These are phyloP conservation scores for Vicia faba DNA, from an alignment of 306 rosid genomes.

Conservation along the genomic window DNA sequence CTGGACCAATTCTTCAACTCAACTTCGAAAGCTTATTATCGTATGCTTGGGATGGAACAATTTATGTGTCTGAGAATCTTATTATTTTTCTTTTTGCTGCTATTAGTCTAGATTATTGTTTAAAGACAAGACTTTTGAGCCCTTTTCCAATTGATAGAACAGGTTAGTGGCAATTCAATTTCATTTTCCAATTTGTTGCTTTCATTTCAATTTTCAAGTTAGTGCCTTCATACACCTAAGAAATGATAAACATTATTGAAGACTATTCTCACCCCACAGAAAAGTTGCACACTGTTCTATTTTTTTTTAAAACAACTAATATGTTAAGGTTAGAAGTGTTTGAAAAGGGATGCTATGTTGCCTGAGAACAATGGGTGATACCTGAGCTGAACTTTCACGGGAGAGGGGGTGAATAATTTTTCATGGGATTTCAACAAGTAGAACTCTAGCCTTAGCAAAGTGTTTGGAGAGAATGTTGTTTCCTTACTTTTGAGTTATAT, in stretches of 20 bases:
- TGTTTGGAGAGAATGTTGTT: slow-evolving; percentile 68
- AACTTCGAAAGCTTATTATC: slow-evolving; percentile 58
- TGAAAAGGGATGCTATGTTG: neutral
- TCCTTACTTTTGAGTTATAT: slow-evolving; percentile 74
- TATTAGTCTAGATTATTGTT: slow-evolving; percentile 74
- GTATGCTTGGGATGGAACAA: slow-evolving; percentile 64
- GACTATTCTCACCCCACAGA: neutral
- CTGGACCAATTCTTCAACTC: slow-evolving; percentile 58
- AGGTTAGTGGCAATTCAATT: neutral
- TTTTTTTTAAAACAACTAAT: neutral
- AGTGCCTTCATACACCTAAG: slow-evolving; percentile 7
- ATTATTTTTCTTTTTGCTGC: slow-evolving; percentile 70
- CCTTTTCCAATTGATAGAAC: slow-evolving; percentile 23
- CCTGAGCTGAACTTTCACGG: neutral
- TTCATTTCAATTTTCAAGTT: neutral
- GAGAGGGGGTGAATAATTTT: neutral
- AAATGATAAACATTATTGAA: neutral
- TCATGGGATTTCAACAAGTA: no score
- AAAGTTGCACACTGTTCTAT: neutral
- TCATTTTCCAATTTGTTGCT: neutral
- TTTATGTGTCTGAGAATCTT: slow-evolving; percentile 62
- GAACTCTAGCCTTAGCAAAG: no score
- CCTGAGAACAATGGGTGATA: neutral
- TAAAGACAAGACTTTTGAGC: slow-evolving; percentile 24
- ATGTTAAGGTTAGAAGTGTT: neutral